Conservation (phyloP, 2,329 filamentous ascomycete species). For the Aspergillus novoparasiticus region DNA sequence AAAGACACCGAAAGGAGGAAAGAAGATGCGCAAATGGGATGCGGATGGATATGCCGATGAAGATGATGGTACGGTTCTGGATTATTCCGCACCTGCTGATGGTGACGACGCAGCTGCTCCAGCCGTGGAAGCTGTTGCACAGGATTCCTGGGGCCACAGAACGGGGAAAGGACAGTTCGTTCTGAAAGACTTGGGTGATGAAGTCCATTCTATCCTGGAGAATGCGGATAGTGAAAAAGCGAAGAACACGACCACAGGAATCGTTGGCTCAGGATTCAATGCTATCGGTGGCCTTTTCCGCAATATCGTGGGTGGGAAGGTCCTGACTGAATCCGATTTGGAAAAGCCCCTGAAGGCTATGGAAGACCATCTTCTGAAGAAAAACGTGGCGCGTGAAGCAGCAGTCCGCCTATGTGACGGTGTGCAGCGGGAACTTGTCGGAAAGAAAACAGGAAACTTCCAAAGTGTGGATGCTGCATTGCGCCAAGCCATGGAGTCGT, state of each 20-base stretch:
- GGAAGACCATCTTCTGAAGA: constrained; percentile 91
- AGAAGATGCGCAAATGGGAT: constrained; percentile 91
- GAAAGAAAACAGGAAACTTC: constrained; percentile 88
- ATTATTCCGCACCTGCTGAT: constrained; percentile 75
- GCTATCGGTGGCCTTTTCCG: constrained; percentile 87
- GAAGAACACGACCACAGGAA: constrained; percentile 55
- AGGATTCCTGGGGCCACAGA: constrained; percentile 80
- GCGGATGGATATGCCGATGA: constrained; percentile 86
- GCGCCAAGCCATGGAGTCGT: constrained; percentile 84
- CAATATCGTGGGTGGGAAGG: constrained; percentile 94
- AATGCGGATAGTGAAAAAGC: constrained; percentile 70
- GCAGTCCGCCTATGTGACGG: constrained; percentile 88
- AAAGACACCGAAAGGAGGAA: constrained; percentile 57
- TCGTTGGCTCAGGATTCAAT: constrained; percentile 78
- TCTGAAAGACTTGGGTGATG: constrained; percentile 87
- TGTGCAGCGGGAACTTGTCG: constrained; percentile 85
- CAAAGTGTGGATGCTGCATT: constrained; percentile 85
- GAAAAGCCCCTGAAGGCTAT: constrained; percentile 92
- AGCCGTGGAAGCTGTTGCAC: constrained; percentile 72
- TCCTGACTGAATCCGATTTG: constrained; percentile 82
- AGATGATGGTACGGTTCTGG: constrained; percentile 75
- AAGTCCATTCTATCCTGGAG: constrained; percentile 86
- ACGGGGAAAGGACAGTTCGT: constrained; percentile 91
- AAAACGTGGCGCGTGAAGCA: constrained; percentile 95
- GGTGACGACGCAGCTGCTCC: constrained; percentile 59